A percentile compares a stretch with the other conserved stretches of the same genome.
Evolutionary conservation across 495 filamentous ascomycete genomes (phyloP).

Genomic region (Hyaloscypha finlandica): DNA sequence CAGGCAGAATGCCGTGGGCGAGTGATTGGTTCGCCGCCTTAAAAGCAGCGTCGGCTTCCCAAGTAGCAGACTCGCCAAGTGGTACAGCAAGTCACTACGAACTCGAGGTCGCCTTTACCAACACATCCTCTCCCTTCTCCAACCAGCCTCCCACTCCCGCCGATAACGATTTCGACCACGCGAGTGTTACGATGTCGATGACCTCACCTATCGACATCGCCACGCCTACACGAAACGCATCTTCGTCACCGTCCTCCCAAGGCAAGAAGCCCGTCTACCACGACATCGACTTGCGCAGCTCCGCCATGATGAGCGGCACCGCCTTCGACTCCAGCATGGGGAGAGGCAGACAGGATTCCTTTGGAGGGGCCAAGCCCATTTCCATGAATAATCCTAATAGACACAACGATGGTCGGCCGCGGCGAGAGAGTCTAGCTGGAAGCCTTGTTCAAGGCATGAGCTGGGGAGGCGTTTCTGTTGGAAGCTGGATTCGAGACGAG

Average conservation of each 20-base stretch:
- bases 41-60: conserved; percentile 7
- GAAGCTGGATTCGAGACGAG: conserved; percentile 98
- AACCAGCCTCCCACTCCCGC: conserved; percentile 26
- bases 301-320: conserved; percentile 60
- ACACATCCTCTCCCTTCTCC: conserved; percentile 15
- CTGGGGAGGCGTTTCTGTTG: conserved; percentile 94
- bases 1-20: not conserved
- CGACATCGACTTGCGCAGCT: conserved; percentile 39
- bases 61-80: not conserved
- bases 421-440: conserved; percentile 82
- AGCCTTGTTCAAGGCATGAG: conserved; percentile 95
- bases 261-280: conserved; percentile 50
- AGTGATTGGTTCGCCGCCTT: conserved; percentile 12
- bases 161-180: conserved; percentile 5
- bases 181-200: conserved; percentile 26
- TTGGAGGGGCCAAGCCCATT: conserved; percentile 81
- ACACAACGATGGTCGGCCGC: conserved; percentile 61
- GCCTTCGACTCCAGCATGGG: conserved; percentile 56
- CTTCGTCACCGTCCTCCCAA: conserved; percentile 58
- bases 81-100: conserved; percentile 5
- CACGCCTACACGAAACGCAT: conserved; percentile 56
- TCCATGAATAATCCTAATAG: conserved; percentile 76
- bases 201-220: conserved; percentile 65
- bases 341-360: conserved; percentile 67
- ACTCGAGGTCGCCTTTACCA: conserved; percentile 1